Conservation (phyloP, 1,284 basidiomycete species). For the Austroboletus novae-zelandiae region DNA sequence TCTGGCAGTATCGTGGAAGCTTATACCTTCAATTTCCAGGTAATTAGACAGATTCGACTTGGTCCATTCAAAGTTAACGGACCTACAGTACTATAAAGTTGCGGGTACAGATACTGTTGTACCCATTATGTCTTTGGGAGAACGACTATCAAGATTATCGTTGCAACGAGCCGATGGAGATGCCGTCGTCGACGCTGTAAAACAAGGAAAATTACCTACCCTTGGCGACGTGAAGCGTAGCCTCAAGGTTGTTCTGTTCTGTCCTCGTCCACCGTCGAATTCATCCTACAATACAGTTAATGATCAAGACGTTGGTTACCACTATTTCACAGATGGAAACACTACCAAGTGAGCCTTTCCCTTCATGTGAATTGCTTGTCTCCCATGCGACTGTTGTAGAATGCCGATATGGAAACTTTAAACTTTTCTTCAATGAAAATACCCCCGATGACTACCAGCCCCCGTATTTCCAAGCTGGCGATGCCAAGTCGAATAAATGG, state of each 20-base stretch:
- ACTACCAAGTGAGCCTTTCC: slow-evolving; percentile 57
- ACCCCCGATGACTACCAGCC: slow-evolving; percentile 78
- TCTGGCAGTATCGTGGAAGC: slow-evolving; percentile 70
- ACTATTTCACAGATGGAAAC: slow-evolving; percentile 75
- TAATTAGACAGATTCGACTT: slow-evolving; percentile 25
- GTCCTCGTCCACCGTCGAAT: not conserved
- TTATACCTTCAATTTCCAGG: slow-evolving; percentile 80
- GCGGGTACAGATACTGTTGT: slow-evolving; percentile 53
- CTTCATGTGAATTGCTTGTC: no score
- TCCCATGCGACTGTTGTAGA: slow-evolving; percentile 39
- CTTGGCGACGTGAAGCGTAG: slow-evolving; percentile 72
- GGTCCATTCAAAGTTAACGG: slow-evolving; percentile 2
- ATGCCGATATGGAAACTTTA: slow-evolving; percentile 79
- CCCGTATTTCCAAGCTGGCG: slow-evolving; percentile 67
- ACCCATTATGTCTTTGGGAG: slow-evolving; percentile 68
- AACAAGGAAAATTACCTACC: slow-evolving; percentile 59
- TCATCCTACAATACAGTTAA: slow-evolving; percentile 39
- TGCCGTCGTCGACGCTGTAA: slow-evolving; percentile 54
- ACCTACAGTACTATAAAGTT: slow-evolving; percentile 55
- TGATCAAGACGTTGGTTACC: slow-evolving; percentile 72
- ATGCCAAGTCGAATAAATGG: slow-evolving; percentile 67
- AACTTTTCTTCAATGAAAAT: slow-evolving; percentile 73
- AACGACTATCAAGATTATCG: slow-evolving; percentile 52
- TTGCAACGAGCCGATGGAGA: slow-evolving; percentile 41
- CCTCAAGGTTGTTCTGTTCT: slow-evolving; percentile 49